Evolutionary conservation across 768 basidiomycete genomes (phyloP), one percentile per base, ranked within the genome.

Genomic region (Leccinum broughii): DNA sequence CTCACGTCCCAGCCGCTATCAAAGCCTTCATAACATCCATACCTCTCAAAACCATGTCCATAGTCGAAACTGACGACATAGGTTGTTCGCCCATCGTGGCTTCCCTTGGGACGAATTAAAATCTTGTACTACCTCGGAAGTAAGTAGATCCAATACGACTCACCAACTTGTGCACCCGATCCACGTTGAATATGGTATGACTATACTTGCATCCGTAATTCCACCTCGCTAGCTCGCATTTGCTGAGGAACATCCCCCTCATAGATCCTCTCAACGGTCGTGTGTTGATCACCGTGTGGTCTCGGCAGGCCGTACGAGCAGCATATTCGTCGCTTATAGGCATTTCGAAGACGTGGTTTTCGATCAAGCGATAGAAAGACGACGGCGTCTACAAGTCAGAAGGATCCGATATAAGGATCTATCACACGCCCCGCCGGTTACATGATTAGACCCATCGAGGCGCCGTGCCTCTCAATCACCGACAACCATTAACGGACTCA

Each of bases 151-250:
- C 24, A 14, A 11, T 22, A 3, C 4, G 20, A 51, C 60, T 56
- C 51, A 67, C 66, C 26, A 64, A 34, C 22, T 50, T 55, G 39
- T 56, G 49, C 22, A 62, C 66, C 5, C 65, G 66, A 26, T 62
- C 52, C 41, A 52, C 26, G 17, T 67, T 67, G 60, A 67, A 67
- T 37, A 64, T 64, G 24, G 60, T 64, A 53, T 64, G 66, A n/a
- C 62, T 67, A 48, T 59, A 64, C 53, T 58, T 67, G 65, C 66
- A 67, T 22, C n/a, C 0, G 32, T 37, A 9, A 32, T 8, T 2
- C 48, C 32, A 14, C 49, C 57, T 60, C 11, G 20, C 50, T n/a
- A 34, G 37, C 41, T 64, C 49, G 35, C 66, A 67, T 3, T 37
- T 53, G 20, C 60, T 64, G 26, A 51, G 52, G 37, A 64, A 60